Percentiles rank a stretch among this genome's conserved stretches.
Conservation (phyloP, 495 filamentous ascomycete species). For the Penicillium parvum region DNA sequence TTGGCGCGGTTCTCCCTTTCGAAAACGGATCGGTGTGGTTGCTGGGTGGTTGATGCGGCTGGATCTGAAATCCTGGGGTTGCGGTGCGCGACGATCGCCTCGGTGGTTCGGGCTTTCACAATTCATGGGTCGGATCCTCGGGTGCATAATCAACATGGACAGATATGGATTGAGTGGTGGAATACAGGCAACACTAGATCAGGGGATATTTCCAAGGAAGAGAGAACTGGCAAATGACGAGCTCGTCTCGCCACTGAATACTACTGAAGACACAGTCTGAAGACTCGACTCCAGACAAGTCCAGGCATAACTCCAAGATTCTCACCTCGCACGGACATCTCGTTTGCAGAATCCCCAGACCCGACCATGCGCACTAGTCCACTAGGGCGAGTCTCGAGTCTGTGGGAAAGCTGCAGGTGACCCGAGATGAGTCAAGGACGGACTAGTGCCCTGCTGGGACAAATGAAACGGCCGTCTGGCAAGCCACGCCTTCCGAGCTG, state of each 20-base stretch:
- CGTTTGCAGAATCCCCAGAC: slow-evolving; percentile 31
- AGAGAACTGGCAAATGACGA: too few species aligned
- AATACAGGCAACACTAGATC: too few species aligned
- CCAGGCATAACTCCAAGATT: too few species aligned
- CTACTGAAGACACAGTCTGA: too few species aligned
- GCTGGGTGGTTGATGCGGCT: slow-evolving; percentile 14
- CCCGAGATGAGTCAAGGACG: slow-evolving; percentile 23
- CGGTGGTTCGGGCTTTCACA: neutral
- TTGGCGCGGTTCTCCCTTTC: slow-evolving; percentile 11
- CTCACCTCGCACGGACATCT: slow-evolving; percentile 30
- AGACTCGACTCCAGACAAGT: too few species aligned
- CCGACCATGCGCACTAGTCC: slow-evolving; percentile 18
- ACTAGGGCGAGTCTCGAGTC: slow-evolving; percentile 21
- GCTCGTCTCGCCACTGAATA: too few species aligned
- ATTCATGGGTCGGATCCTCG: neutral
- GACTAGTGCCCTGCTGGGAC: too few species aligned
- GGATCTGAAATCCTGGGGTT: slow-evolving; percentile 15
- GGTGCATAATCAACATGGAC: too few species aligned
- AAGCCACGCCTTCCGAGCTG: slow-evolving; percentile 7
- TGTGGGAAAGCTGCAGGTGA: slow-evolving; percentile 25
- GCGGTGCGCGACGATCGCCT: slow-evolving; percentile 14
- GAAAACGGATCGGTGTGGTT: slow-evolving; percentile 7
- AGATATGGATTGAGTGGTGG: too few species aligned
- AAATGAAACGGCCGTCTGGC: slow-evolving; percentile 19
- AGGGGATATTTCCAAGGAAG: too few species aligned